These are phyloP conservation scores for Mrakia gelida DNA, from an alignment of 768 basidiomycete species.

Conservation along the genomic window DNA sequence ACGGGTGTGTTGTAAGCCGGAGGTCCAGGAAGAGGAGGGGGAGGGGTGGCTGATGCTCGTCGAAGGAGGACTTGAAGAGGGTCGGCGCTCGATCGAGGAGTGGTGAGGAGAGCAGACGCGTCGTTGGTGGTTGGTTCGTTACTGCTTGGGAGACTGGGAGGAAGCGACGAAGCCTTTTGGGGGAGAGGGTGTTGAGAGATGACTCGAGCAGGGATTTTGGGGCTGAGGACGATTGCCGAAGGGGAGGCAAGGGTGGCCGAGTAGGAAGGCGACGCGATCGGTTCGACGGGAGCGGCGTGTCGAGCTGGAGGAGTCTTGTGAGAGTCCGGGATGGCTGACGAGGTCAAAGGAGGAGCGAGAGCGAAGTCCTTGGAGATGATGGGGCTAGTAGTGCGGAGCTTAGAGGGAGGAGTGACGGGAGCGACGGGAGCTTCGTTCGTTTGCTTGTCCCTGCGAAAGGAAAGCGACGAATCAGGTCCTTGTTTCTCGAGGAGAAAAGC, in stretches of 20 bases:
- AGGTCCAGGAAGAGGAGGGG: background rate
- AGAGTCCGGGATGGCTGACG: background rate
- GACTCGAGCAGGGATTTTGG: background rate
- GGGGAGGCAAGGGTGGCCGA: background rate
- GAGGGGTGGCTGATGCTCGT: background rate
- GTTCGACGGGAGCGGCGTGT: background rate
- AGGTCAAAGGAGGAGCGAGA: background rate
- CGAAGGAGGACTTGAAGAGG: background rate
- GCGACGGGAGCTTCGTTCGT: background rate
- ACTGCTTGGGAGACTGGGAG: background rate
- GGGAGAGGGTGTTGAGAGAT: background rate
- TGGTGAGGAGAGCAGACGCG: background rate
- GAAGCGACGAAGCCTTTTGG: background rate
- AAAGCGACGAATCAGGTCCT: background rate
- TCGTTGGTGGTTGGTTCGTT: background rate
- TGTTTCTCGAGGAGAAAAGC: background rate
- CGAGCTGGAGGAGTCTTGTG: conserved; percentile 1
- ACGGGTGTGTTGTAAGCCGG: background rate
- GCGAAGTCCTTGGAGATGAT: background rate
- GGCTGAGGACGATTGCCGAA: background rate
- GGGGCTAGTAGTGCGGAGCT: background rate
- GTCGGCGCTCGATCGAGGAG: background rate
- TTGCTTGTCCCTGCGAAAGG: background rate
- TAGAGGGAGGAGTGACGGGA: background rate
- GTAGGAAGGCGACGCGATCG: background rate